A percentile compares a stretch with the other conserved stretches of the same genome.
These are phyloP conservation scores for Auriculariales sp. DNA, from an alignment of 768 basidiomycete species.

Conservation along the genomic window DNA sequence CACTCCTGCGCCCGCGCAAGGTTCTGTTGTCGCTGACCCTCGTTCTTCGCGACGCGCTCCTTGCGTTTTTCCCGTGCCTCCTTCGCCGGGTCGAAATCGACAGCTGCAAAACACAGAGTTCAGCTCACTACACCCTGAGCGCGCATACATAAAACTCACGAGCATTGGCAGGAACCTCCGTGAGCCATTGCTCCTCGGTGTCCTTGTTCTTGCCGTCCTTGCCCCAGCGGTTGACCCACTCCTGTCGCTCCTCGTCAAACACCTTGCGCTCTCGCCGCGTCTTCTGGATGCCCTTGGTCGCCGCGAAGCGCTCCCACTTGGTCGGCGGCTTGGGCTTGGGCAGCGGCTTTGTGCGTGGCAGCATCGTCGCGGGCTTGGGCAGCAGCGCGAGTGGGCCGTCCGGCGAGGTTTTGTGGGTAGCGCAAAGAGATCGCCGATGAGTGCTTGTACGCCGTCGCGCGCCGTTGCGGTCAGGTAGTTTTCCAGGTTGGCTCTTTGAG, in stretches of 20 bases:
- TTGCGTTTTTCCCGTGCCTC: conserved; percentile 68
- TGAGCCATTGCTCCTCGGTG: conserved; percentile 76
- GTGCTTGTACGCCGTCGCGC: conserved; percentile 67
- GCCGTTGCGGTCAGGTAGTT: conserved; percentile 66
- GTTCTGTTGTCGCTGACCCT: conserved; percentile 61
- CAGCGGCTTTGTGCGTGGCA: conserved; percentile 84
- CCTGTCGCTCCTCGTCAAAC: conserved; percentile 92
- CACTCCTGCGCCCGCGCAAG: conserved; percentile 36
- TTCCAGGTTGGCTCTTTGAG: conserved; percentile 56
- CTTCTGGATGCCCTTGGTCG: conserved; percentile 85
- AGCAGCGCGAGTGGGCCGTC: conserved; percentile 78
- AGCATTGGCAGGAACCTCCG: conserved; percentile 77
- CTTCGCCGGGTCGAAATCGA: conserved; percentile 67
- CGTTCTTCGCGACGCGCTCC: conserved; percentile 71
- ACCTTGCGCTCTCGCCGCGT: conserved; percentile 60
- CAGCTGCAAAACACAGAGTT: conserved; percentile 29
- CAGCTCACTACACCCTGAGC: neutral
- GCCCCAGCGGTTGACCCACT: conserved; percentile 88
- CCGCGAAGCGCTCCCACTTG: conserved; percentile 94
- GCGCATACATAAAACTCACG: conserved; percentile 34
- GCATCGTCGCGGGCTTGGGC: conserved; percentile 56
- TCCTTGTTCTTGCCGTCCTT: conserved; percentile 80
- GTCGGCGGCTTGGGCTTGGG: conserved; percentile 87
- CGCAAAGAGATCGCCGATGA: conserved; percentile 66
- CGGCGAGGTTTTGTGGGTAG: conserved; percentile 61